A percentile compares a stretch with the other conserved stretches of the same genome.
Evolutionary conservation across 1,284 basidiomycete species (phyloP).

Genomic region (Pseudozyma pruni): DNA sequence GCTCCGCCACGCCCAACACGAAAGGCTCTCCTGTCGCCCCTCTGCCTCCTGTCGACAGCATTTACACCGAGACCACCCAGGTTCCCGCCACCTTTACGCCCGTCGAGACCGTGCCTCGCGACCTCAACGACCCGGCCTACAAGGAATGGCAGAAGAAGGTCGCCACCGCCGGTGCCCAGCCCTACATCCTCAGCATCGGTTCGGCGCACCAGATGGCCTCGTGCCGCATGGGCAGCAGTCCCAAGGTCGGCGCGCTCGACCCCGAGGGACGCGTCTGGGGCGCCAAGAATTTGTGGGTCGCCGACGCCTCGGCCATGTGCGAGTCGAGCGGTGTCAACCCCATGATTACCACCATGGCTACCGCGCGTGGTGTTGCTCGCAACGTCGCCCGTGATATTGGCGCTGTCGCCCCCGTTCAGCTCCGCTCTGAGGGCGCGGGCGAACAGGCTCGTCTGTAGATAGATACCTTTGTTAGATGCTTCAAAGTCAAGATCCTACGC

Average conservation of each 20-base stretch:
- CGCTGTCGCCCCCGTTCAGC: conserved; percentile 30
- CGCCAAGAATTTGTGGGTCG: conserved; percentile 69
- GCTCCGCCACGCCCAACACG: conserved; percentile 7
- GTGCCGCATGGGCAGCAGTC: conserved; percentile 68
- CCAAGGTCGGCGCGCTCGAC: conserved; percentile 67
- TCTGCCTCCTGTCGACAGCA: conserved; percentile 16
- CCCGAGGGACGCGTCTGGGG: conserved; percentile 70
- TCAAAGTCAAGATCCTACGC: too few species aligned
- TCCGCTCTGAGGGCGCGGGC: conserved; percentile 17
- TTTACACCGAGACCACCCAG: conserved; percentile 55
- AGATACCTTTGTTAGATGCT: conserved; percentile 1
- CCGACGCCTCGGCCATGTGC: conserved; percentile 70
- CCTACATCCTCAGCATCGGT: conserved; percentile 50
- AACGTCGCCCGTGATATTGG: conserved; percentile 65
- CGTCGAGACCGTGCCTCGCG: conserved; percentile 51
- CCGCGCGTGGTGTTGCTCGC: conserved; percentile 58
- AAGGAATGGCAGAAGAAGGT: conserved; percentile 64
- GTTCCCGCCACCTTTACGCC: conserved; percentile 56
- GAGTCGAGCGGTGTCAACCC: conserved; percentile 71
- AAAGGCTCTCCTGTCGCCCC: conserved; percentile 12
- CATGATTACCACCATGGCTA: conserved; percentile 69
- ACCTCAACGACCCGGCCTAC: conserved; percentile 58
- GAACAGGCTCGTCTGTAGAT: conserved; percentile 33
- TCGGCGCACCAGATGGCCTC: conserved; percentile 69
- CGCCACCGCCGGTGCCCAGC: conserved; percentile 43